Evolutionary conservation across 2,329 filamentous ascomycete genomes (phyloP), one percentile per base, ranked within the genome.

Genomic region (Cyanodermella asteris): DNA sequence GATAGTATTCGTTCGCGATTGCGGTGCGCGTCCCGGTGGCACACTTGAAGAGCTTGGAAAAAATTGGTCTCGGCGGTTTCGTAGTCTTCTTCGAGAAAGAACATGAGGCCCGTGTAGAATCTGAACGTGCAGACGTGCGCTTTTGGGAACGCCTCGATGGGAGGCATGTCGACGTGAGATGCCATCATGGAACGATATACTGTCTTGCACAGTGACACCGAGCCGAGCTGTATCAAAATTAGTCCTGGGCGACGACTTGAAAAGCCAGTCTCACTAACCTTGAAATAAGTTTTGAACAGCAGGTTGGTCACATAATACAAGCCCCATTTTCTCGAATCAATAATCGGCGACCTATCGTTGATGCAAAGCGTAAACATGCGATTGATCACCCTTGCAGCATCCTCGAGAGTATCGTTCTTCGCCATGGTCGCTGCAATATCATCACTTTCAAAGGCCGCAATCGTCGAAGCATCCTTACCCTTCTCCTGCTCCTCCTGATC

Each of bases 231-330:
- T n/a, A 29, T 26, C 24, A 23, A n/a, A 17, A 7, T 7, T 22
- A 15, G 8, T 6, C 12, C 6, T 13, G 6, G 16, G 8, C 7
- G 13, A 25, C 8, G 6, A 7, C 11, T 8, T 19, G 18, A 25
- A n/a, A n/a, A n/a, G n/a, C n/a, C n/a, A n/a, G n/a, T n/a, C n/a
- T n/a, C n/a, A n/a, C n/a, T 19, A 46, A 59, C 60, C 51, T 78
- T 90, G 57, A 97, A 97, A 48, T 94, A 93, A 2, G 82, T 94
- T 51, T 94, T 94, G 65, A 97, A 97, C 9, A 93, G 59, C 6
- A 97, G 62, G 43, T 91, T 94, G 41, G 82, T 80, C 35, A 84
- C 72, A 46, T 81, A 82, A 54, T 97, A 97, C 23, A 91, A 76
- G 5, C 80, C 90, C 87, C 87, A 97, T 64, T 94, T 97, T 27